Evolutionary conservation across 1,284 basidiomycete species (phyloP).

Genomic region (Microbotryomycetes sp.): DNA sequence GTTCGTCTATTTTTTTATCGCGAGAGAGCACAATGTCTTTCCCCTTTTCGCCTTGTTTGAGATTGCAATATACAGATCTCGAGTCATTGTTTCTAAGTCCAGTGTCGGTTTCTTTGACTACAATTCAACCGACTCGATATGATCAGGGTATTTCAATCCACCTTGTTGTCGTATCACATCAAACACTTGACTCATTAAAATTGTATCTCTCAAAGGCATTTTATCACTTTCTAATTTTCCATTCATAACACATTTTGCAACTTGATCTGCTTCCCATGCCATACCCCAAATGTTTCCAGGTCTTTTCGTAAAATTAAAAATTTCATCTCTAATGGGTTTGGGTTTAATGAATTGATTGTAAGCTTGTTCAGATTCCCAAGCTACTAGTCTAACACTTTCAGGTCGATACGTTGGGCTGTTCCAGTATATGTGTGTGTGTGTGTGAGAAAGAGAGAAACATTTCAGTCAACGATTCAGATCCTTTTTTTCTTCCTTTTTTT

Average conservation of each 20-base stretch:
- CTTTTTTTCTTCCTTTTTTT: background rate
- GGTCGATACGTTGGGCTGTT: conserved; percentile 23
- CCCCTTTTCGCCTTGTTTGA: too few relatives aligned
- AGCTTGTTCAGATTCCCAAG: conserved; percentile 13
- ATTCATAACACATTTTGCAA: conserved; percentile 42
- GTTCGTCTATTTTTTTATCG: too few relatives aligned
- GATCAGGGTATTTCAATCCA: conserved; percentile 40
- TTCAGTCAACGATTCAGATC: background rate
- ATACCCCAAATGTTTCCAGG: conserved; percentile 34
- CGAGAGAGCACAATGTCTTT: too few relatives aligned
- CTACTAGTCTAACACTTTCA: conserved; percentile 1
- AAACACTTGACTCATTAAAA: conserved; percentile 41
- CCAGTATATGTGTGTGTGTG: background rate
- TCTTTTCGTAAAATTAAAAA: conserved; percentile 21
- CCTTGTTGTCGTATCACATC: conserved; percentile 43
- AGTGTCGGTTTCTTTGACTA: conserved; percentile 55
- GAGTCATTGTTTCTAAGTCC: too few relatives aligned
- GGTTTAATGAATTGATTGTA: conserved; percentile 5
- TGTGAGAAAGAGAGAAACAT: background rate
- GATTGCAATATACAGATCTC: too few relatives aligned
- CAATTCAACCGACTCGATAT: conserved; percentile 44
- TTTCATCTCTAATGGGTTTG: conserved; percentile 5
- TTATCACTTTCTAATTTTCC: conserved; percentile 40
- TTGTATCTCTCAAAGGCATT: conserved; percentile 42
- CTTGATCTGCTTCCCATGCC: conserved; percentile 45